These are phyloP conservation scores for Xylariaceae sp. DNA, from an alignment of 2,329 filamentous ascomycete genomes.

Conservation along the genomic window DNA sequence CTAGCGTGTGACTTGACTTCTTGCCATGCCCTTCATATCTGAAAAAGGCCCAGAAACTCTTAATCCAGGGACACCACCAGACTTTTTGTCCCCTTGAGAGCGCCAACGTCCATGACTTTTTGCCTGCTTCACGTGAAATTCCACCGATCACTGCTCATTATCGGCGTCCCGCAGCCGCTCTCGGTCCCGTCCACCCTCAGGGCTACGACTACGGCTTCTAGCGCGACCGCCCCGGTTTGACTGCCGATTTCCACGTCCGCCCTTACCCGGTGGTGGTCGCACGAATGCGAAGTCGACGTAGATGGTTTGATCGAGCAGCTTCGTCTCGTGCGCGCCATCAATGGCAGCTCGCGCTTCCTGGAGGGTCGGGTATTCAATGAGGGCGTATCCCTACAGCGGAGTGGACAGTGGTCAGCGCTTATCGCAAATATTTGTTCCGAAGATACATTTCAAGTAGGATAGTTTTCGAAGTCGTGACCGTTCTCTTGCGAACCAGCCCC, in stretches of 20 bases:
- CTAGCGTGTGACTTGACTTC: slow-evolving; percentile 17
- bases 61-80: neutral
- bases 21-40: slow-evolving; percentile 3
- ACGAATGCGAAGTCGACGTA: slow-evolving; percentile 83
- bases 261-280: slow-evolving; percentile 65
- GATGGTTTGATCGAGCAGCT: slow-evolving; percentile 77
- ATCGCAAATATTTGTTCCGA: neutral
- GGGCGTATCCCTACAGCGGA: slow-evolving; percentile 65
- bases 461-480: neutral
- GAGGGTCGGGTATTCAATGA: slow-evolving; percentile 79
- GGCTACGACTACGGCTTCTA: slow-evolving; percentile 46
- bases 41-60: neutral
- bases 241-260: slow-evolving; percentile 39
- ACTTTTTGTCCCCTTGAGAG: neutral
- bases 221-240: slow-evolving; percentile 37
- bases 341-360: slow-evolving; percentile 78
- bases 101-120: neutral
- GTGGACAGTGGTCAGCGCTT: neutral
- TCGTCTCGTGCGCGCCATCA: slow-evolving; percentile 70
- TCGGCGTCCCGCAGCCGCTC: slow-evolving; percentile 25
- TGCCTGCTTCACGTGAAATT: neutral
- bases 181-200: slow-evolving; percentile 31
- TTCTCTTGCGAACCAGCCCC: too few relatives aligned
- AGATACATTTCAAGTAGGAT: neutral
- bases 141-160: slow-evolving; percentile 3